Evolutionary conservation across 306 rosid species (phyloP), one percentile per base, ranked within the genome.

Genomic region (Medicago ruthenica): DNA sequence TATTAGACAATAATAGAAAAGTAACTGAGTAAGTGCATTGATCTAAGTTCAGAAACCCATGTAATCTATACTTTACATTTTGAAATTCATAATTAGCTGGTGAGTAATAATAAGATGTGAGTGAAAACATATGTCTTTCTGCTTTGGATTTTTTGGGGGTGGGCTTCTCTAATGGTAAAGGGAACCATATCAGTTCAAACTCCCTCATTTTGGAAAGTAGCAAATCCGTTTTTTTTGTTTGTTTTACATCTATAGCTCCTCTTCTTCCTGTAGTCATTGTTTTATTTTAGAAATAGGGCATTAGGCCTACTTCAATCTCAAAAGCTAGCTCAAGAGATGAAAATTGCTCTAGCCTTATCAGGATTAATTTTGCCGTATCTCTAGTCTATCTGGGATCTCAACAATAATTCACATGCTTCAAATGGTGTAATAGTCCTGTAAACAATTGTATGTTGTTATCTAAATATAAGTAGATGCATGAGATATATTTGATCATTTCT

Each of bases 1-100:
- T 12, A 65, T 57, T 67, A 51, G 53, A 82, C 55, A 71, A 74
- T 59, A 63, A 34, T 22, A 44, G 68, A 72, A 53, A 62, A 74
- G 22, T 65, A 34, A 36, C n/a, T 20, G 68, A 74, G 36, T 50
- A 22, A 31, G 21, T 18, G 39, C 1, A 37, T 20, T 48, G 54
- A 31, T 2, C 13, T 2, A 47, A 55, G 14, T 22, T 36, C 39
- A 75, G 69, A 63, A 65, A 34, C 27, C 16, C 12, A 31, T 50
- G 61, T 61, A 8, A 18, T 34, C 39, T n/a, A 12, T 70, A 10
- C 4, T 79, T 50, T 72, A 22, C 20, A 42, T 73, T 12, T 51
- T 65, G 39, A 53, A 63, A 51, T 71, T 66, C 76, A 4, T 53
- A n/a, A 45, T 66, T 27, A 54, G 54, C 40, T 41, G 53, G 24